Base-by-base conservation (phyloP, 2,329 filamentous ascomycete genomes). In the Curvularia sp. region DNA sequence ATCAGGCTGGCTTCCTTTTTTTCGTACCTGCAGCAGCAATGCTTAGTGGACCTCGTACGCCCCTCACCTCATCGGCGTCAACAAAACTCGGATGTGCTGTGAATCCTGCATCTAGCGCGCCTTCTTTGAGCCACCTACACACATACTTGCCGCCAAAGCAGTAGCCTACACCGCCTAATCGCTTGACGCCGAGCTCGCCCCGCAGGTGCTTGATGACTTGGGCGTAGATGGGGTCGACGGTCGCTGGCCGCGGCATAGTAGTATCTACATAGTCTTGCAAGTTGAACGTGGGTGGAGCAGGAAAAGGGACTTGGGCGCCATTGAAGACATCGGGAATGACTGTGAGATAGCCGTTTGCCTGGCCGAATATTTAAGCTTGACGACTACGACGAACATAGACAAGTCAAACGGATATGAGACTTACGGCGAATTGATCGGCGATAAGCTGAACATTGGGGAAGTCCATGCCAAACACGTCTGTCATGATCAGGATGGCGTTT, bases 41-140 rank as follows among this genome's bases (percentile, higher is more conserved):
- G 46, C 83, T 83, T 10, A 87, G 74, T 0, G 89, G 87, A 0
- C 81, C 83, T 3, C 74, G 75, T 53, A 90, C 82, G 1, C 79
- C 84, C 61, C 79, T 74, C 36, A 90, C 79, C 77, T 91, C 89
- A 0, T 81, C 82, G 27, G 82, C 80, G 1, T 83, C 79, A 3
- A 95, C 86, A 66, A 93, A 93, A 25, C 87, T 90, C 0, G 92
- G 92, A 77, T 95, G 92, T 1, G 91, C 92, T 18, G 86, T 78
- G 78, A 84, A 95, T 38, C 89, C 91, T 52, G 85, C 90, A 53
- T 91, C 83, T 64, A 94, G 79, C 15, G 15, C 86, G 59, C 81
- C 70, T 42, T 80, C 60, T 43, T 78, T 81, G 25, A 86, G 83
- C 80, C 88, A 89, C 41, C 92, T 87, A 52, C 84, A 83, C 51